Conservation (phyloP, 352 stramenopile genomes). For the Paralagenidium karlingii region DNA sequence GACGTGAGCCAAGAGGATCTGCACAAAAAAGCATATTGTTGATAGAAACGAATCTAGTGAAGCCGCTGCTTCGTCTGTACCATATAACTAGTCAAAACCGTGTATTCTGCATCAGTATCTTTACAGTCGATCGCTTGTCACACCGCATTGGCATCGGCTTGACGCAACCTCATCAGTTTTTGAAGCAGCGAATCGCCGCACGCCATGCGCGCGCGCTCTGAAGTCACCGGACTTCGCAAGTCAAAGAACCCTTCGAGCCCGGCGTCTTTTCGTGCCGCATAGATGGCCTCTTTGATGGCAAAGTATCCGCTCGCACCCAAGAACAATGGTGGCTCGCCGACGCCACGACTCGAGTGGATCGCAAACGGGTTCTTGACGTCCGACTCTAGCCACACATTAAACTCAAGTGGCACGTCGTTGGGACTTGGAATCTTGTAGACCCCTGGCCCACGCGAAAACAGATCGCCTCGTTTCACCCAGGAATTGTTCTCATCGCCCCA, state of each 20-base stretch:
- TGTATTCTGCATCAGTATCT: no score
- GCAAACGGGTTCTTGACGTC: constrained; percentile 90
- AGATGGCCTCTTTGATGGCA: constrained; percentile 92
- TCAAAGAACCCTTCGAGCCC: constrained; percentile 51
- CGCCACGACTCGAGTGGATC: constrained; percentile 93
- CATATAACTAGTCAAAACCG: no score
- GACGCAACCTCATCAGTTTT: constrained; percentile 52
- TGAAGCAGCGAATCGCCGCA: constrained; percentile 49
- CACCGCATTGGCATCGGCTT: no score
- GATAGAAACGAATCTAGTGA: no score
- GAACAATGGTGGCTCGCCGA: constrained; percentile 95
- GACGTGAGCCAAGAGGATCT: no score
- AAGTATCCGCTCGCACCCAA: constrained; percentile 91
- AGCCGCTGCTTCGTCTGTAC: no score
- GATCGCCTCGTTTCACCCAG: constrained; percentile 85
- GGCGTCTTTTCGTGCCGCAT: constrained; percentile 58
- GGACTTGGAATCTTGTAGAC: constrained; percentile 96
- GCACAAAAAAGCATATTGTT: no score
- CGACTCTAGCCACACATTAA: constrained; percentile 91
- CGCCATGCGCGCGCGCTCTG: constrained; percentile 76
- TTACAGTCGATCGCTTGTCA: no score
- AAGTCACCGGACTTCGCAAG: constrained; percentile 64
- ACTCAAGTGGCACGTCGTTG: constrained; percentile 91
- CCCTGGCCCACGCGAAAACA: constrained; percentile 91
- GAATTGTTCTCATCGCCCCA: constrained; percentile 90